Conservation (phyloP, 1,139 yeast genomes). For the Sugiyamaella paludigena region DNA sequence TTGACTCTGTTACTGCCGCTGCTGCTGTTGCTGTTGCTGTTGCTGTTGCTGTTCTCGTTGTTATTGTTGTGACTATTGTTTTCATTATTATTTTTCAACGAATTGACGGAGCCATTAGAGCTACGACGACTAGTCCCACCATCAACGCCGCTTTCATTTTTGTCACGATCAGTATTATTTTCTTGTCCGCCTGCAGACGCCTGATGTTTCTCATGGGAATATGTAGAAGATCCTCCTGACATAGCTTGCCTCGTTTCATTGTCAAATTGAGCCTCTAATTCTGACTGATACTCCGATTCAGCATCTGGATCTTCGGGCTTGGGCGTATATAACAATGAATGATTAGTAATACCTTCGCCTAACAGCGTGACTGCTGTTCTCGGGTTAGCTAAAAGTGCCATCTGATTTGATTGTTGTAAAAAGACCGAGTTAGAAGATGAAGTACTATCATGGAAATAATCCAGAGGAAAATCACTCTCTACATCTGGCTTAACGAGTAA, state of each 20-base stretch:
- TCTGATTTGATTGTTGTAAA: too few species aligned
- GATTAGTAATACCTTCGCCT: not conserved
- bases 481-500: slow-evolving; percentile 22
- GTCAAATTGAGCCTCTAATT: slow-evolving; percentile 7
- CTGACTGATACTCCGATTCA: slow-evolving; percentile 3
- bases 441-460: slow-evolving; percentile 25
- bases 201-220: too few species aligned
- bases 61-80: too few species aligned
- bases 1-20: too few species aligned
- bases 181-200: slow-evolving; percentile 1
- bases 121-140: not conserved
- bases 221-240: too few species aligned
- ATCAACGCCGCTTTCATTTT: not conserved
- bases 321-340: not conserved
- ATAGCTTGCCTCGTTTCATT: not conserved
- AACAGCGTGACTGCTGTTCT: too few species aligned
- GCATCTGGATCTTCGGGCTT: not conserved
- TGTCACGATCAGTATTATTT: not conserved
- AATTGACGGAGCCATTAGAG: too few species aligned
- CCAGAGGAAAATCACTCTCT: slow-evolving; percentile 34
- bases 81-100: too few species aligned
- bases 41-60: not conserved
- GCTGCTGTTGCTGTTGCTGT: not conserved
- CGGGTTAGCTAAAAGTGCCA: too few species aligned
- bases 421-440: not conserved